Conservation (phyloP, 805 yeast genomes). For the Sugiyamaella floridensis region DNA sequence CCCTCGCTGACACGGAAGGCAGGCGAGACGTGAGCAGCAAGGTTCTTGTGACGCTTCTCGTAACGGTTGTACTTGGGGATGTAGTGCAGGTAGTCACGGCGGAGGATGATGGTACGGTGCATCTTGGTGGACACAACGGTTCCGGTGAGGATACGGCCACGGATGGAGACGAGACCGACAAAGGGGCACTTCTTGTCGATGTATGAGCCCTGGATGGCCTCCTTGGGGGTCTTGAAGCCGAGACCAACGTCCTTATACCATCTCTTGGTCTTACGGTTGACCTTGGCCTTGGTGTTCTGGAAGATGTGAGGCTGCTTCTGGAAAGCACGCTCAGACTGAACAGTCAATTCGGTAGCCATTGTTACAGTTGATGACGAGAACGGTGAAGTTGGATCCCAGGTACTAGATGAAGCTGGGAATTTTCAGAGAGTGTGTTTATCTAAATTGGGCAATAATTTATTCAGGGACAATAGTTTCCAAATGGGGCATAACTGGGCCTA, state of each 20-base stretch:
- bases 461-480: background rate
- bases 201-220: conserved; percentile 98
- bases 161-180: conserved; percentile 92
- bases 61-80: conserved; percentile 99
- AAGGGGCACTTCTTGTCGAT: conserved; percentile 99
- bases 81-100: conserved; percentile 99
- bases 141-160: conserved; percentile 99
- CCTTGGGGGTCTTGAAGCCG: conserved; percentile 99
- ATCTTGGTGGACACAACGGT: conserved; percentile 99
- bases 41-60: conserved; percentile 99
- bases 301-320: conserved; percentile 99
- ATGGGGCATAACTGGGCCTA: background rate
- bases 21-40: conserved; percentile 99
- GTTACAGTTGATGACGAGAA: conserved; percentile 2
- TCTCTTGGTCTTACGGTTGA: conserved; percentile 98
- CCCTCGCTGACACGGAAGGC: conserved; percentile 99
- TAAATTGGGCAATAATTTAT: background rate
- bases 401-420: background rate
- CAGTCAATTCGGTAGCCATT: conserved; percentile 99
- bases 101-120: conserved; percentile 99
- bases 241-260: conserved; percentile 99
- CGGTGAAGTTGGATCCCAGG: background rate
- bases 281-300: conserved; percentile 99
- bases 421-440: background rate
- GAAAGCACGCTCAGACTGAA: conserved; percentile 99